Evolutionary conservation across 805 yeast genomes (phyloP).

Genomic region (Debaryomyces tyrocola): DNA sequence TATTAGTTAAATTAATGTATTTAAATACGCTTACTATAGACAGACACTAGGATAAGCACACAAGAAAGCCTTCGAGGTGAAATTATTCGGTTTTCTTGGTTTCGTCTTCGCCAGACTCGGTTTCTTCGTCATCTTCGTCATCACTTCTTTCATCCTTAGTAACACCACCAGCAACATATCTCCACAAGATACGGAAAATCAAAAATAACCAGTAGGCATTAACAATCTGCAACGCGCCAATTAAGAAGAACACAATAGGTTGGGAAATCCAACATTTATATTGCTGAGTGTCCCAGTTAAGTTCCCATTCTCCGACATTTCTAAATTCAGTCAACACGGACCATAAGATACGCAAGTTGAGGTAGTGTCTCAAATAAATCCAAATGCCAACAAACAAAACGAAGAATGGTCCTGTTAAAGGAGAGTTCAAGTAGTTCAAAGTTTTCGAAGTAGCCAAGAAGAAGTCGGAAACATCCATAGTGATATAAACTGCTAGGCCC

Average conservation of each 20-base stretch:
- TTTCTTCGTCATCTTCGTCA: constrained; percentile 58
- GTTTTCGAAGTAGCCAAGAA: constrained; percentile 82
- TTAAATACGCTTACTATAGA: not conserved
- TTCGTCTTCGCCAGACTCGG: constrained; percentile 11
- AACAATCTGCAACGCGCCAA: constrained; percentile 79
- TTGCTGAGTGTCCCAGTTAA: constrained; percentile 87
- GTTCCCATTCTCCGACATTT: constrained; percentile 76
- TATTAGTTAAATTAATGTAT: not conserved
- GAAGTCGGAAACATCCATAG: constrained; percentile 96
- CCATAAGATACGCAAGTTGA: constrained; percentile 79
- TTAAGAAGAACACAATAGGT: constrained; percentile 78
- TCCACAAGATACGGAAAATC: constrained; percentile 72
- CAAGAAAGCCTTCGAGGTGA: not conserved
- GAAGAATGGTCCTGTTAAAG: constrained; percentile 63
- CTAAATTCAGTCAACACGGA: constrained; percentile 83
- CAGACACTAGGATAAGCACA: not conserved
- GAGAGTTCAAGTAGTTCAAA: constrained; percentile 79
- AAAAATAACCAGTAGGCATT: constrained; percentile 86
- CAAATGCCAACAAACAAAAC: constrained; percentile 68
- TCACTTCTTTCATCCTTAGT: constrained; percentile 86
- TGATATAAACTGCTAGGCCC: constrained; percentile 85
- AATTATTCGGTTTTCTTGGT: constrained; percentile 15
- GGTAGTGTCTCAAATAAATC: constrained; percentile 86
- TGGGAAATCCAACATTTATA: constrained; percentile 96
- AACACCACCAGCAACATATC: constrained; percentile 60